Evolutionary conservation across 495 filamentous ascomycete genomes (phyloP).

Genomic region (Neurospora sp.): DNA sequence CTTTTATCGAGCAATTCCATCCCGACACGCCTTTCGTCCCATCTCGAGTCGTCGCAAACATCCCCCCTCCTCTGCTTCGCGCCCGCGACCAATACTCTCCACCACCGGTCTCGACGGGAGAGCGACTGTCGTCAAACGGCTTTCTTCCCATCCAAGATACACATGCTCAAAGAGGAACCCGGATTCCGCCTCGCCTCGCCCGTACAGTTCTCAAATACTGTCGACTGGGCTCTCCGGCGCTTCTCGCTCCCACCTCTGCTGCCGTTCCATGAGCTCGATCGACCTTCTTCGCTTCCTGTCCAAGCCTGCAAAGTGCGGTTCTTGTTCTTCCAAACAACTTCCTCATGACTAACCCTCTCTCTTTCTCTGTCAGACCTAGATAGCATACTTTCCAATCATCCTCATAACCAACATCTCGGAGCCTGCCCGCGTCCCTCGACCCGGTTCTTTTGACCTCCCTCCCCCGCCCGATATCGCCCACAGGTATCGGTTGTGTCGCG

Average conservation of each 20-base stretch:
- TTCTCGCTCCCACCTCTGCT: neutral
- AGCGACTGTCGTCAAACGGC: neutral
- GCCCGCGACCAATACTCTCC: neutral
- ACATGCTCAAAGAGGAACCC: neutral
- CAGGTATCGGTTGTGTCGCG: constrained; percentile 79
- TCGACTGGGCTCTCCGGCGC: neutral
- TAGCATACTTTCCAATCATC: constrained; percentile 51
- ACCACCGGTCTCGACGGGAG: neutral
- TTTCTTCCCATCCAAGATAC: neutral
- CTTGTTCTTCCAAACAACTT: neutral
- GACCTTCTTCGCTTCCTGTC: constrained; percentile 92
- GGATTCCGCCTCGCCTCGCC: neutral
- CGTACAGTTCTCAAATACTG: constrained; percentile 3
- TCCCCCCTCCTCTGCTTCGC: neutral
- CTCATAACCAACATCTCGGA: constrained; percentile 4
- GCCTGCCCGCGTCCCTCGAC: constrained; percentile 2
- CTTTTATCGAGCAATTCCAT: neutral
- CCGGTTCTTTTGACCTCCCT: constrained; percentile 2
- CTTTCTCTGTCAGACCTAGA: constrained; percentile 58
- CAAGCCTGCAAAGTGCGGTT: constrained; percentile 84
- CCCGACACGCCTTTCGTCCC: neutral
- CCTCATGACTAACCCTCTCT: constrained; percentile 4
- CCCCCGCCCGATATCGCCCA: constrained; percentile 57
- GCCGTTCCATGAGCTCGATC: constrained; percentile 67
- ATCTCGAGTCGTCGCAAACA: neutral